A percentile compares a stretch with the other conserved stretches of the same genome.
These are phyloP conservation scores for Sugiyamaella xylanicola DNA, from an alignment of 1,139 yeast species.

Conservation along the genomic window DNA sequence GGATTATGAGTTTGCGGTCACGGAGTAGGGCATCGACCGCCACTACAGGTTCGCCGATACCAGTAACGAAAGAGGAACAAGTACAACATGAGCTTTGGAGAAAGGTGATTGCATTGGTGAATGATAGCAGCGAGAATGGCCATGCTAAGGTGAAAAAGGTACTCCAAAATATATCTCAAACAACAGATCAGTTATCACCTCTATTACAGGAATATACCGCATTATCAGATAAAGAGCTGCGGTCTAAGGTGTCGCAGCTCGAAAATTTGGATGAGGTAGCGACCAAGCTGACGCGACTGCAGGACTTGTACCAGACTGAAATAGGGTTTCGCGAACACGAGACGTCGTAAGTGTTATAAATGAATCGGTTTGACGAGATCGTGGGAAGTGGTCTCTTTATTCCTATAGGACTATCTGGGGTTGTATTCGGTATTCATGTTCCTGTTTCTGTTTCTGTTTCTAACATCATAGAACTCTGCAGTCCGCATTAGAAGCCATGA, in stretches of 20 bases:
- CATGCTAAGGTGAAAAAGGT: slow-evolving; percentile 21
- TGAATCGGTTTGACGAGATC: not conserved
- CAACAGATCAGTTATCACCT: slow-evolving; percentile 18
- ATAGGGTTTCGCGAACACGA: slow-evolving; percentile 18
- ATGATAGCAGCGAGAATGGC: slow-evolving; percentile 21
- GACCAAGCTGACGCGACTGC: slow-evolving; percentile 12
- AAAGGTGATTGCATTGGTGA: slow-evolving; percentile 15
- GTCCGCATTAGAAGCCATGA: slow-evolving; percentile 13
- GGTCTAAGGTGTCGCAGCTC: slow-evolving; percentile 16
- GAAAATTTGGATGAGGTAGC: slow-evolving; percentile 20
- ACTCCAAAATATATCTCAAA: slow-evolving; percentile 16
- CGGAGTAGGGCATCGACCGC: slow-evolving; percentile 24
- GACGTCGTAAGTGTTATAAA: slow-evolving; percentile 14
- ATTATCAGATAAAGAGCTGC: slow-evolving; percentile 19
- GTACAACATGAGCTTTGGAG: slow-evolving; percentile 20
- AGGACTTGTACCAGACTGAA: slow-evolving; percentile 18
- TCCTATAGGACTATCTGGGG: no score
- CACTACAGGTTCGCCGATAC: slow-evolving; percentile 18
- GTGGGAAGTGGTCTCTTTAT: no score
- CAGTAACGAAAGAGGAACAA: slow-evolving; percentile 15
- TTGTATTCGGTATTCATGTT: no score
- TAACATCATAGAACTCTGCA: slow-evolving; percentile 14
- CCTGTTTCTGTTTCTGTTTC: not conserved
- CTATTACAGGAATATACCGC: slow-evolving; percentile 7
- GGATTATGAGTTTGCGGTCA: slow-evolving; percentile 20